These are phyloP conservation scores for Pestalotiopsis fici DNA, from an alignment of 2,329 filamentous ascomycete species.

Conservation along the genomic window DNA sequence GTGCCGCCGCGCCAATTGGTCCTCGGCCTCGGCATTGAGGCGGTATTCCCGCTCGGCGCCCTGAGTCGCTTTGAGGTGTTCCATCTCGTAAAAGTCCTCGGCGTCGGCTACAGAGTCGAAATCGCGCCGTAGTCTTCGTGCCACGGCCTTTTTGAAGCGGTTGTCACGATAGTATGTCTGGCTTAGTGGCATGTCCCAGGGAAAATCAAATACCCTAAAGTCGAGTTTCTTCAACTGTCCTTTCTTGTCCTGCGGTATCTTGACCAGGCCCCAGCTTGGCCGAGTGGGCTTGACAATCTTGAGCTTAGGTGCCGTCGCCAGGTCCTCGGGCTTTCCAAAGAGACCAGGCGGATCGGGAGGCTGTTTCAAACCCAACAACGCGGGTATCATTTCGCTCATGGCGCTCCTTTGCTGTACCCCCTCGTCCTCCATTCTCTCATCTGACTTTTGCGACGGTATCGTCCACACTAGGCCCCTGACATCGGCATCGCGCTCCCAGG, in stretches of 20 bases:
- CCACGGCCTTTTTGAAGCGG: background rate
- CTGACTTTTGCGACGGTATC: background rate
- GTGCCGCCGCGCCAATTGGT: background rate
- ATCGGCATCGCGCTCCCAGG: background rate
- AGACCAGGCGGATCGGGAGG: background rate
- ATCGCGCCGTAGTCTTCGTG: background rate
- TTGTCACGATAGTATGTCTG: background rate
- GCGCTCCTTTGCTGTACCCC: background rate
- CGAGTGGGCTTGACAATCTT: background rate
- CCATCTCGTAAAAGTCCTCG: background rate
- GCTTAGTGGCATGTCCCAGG: background rate
- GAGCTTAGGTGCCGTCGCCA: background rate
- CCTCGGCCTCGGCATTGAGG: background rate
- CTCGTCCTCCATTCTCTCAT: background rate
- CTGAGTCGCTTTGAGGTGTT: background rate
- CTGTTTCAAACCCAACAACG: background rate
- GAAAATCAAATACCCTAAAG: background rate
- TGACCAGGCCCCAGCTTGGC: background rate
- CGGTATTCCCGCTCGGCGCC: background rate
- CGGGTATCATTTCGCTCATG: background rate
- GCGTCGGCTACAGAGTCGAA: background rate
- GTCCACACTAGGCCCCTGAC: background rate
- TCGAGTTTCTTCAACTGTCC: background rate
- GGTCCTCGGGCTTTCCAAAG: background rate
- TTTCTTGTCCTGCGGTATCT: background rate